These are phyloP conservation scores for Hapsidospora chrysogenum DNA, from an alignment of 495 filamentous ascomycete genomes.

Conservation along the genomic window DNA sequence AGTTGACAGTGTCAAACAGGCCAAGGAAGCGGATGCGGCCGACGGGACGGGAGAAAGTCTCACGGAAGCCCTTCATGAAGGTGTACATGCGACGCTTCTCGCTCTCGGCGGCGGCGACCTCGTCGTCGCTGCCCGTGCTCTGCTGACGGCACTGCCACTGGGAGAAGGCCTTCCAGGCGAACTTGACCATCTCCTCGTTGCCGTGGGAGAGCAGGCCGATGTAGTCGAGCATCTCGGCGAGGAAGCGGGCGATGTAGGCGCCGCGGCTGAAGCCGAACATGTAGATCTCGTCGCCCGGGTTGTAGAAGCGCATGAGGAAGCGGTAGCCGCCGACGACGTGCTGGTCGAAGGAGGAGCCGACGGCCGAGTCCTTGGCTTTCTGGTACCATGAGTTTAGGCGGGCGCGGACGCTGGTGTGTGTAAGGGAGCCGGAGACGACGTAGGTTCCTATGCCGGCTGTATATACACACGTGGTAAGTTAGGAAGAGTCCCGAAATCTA, in stretches of 20 bases:
- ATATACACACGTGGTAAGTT: background rate
- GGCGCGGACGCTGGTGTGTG: conserved; percentile 44
- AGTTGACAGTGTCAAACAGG: conserved; percentile 66
- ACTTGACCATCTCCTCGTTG: conserved; percentile 76
- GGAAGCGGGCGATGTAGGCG: conserved; percentile 73
- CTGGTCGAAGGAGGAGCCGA: conserved; percentile 69
- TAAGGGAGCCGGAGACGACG: conserved; percentile 47
- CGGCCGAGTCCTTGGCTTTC: conserved; percentile 72
- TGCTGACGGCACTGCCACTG: conserved; percentile 62
- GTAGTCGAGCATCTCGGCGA: conserved; percentile 77
- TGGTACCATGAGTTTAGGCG: conserved; percentile 57
- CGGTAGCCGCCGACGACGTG: conserved; percentile 78
- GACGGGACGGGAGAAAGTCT: conserved; percentile 69
- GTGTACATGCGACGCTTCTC: conserved; percentile 39
- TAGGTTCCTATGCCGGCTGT: conserved; percentile 75
- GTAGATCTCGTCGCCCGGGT: conserved; percentile 61
- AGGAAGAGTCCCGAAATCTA: too few species aligned
- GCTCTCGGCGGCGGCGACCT: background rate
- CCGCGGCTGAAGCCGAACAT: conserved; percentile 79
- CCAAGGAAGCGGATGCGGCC: conserved; percentile 54
- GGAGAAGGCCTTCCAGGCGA: conserved; percentile 80
- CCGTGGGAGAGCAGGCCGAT: conserved; percentile 64
- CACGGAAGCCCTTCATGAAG: conserved; percentile 70
- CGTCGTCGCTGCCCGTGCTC: conserved; percentile 1
- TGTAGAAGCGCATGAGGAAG: conserved; percentile 78